phyloP scores from a whole-genome alignment of 345 rosid genomes.

The Ceriops tagal region DNA sequence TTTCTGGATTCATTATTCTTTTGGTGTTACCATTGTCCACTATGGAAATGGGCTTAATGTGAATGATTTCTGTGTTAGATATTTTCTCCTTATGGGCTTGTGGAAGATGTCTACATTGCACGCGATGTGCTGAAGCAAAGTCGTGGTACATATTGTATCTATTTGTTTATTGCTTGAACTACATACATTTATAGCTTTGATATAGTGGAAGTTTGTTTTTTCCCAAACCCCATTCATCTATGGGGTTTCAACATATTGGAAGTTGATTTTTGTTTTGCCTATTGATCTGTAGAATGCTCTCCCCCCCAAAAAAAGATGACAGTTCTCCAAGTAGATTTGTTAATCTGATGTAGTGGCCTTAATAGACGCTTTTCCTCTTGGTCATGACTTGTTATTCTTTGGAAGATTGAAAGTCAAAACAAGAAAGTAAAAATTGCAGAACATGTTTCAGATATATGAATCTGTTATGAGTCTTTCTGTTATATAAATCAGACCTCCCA shows the following conservation, averaged over 20 bases:
- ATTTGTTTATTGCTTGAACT: slow-evolving; percentile 3
- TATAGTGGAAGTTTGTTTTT: slow-evolving; percentile 9
- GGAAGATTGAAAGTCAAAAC: background rate
- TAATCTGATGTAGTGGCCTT: no score
- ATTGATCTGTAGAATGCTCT: no score
- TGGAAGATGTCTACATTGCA: slow-evolving; percentile 70
- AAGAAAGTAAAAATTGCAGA: background rate
- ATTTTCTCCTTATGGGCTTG: slow-evolving; percentile 61
- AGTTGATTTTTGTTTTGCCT: no score
- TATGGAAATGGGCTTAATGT: slow-evolving; percentile 11
- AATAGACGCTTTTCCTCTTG: background rate
- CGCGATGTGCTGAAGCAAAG: slow-evolving; percentile 61
- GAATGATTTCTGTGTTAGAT: slow-evolving; percentile 43
- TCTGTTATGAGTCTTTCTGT: background rate
- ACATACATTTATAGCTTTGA: background rate
- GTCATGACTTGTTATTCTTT: background rate
- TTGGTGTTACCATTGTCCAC: background rate
- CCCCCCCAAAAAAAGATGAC: no score
- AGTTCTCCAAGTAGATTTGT: no score
- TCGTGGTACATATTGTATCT: slow-evolving; percentile 47
- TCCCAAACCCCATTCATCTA: background rate
- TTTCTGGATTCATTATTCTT: background rate
- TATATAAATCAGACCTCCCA: background rate
- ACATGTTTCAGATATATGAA: background rate
- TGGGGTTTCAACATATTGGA: no score